Evolutionary conservation across 257 asterid genomes (phyloP).

Genomic region (Jaltomata sinuosa): DNA sequence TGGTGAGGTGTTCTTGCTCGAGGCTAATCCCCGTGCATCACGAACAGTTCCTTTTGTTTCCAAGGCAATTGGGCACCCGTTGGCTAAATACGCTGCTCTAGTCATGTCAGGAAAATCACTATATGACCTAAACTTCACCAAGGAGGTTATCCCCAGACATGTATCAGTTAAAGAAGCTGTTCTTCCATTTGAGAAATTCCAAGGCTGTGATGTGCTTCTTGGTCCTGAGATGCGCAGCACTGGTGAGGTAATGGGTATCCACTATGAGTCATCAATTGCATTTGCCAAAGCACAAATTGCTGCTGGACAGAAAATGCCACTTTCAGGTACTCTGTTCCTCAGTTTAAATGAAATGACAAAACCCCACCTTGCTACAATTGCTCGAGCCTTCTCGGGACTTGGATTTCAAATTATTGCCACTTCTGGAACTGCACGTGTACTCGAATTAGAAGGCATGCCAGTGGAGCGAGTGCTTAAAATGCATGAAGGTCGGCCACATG

Average conservation of each 20-base stretch:
- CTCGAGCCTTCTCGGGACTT: conserved; percentile 46
- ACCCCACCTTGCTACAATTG: conserved; percentile 54
- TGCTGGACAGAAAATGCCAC: conserved; percentile 87
- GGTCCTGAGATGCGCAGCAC: conserved; percentile 99
- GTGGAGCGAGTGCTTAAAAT: conserved; percentile 82
- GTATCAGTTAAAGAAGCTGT: conserved; percentile 94
- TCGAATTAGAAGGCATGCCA: conserved; percentile 54
- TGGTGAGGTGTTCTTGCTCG: conserved; percentile 85
- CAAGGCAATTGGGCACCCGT: conserved; percentile 90
- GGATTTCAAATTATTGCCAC: conserved; percentile 81
- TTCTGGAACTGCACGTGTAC: conserved; percentile 88
- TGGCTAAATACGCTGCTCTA: conserved; percentile 92
- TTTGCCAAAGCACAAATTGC: conserved; percentile 93
- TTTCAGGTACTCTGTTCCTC: conserved; percentile 74
- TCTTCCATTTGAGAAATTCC: conserved; percentile 93
- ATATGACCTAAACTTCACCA: conserved; percentile 55
- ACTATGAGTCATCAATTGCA: conserved; percentile 57
- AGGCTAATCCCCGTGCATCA: conserved; percentile 95
- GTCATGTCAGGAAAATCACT: conserved; percentile 95
- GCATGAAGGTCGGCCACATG: conserved; percentile 95
- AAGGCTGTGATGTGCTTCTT: conserved; percentile 82
- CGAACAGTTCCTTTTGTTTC: conserved; percentile 97
- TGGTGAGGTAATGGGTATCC: conserved; percentile 94
- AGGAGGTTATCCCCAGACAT: conserved; percentile 75
- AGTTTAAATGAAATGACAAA: conserved; percentile 81